Percentiles rank a stretch among this genome's conserved stretches.
phyloP scores from a whole-genome alignment of 73 alveolate genomes.

The Paramecium primaurelia region DNA sequence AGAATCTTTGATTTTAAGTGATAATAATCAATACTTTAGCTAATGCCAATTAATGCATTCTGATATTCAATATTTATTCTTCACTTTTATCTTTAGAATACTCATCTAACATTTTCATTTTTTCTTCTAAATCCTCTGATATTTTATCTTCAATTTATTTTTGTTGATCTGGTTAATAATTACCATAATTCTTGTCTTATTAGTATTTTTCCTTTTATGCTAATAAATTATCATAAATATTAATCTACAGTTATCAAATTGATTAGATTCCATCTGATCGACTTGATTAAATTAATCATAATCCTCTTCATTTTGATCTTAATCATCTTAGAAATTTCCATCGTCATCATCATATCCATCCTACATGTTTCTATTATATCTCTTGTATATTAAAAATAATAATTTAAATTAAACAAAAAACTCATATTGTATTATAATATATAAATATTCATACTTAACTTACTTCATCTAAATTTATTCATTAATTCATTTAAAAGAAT shows the following conservation, averaged over 20 bases:
- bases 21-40: slow-evolving; percentile 59
- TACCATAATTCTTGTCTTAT: neutral
- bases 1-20: slow-evolving; percentile 32
- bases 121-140: slow-evolving; percentile 84
- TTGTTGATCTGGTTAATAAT: slow-evolving; percentile 18
- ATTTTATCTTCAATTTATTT: slow-evolving; percentile 74
- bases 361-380: neutral
- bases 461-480: neutral
- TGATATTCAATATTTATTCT: slow-evolving; percentile 73
- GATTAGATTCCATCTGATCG: neutral
- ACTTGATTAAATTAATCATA: slow-evolving; percentile 38
- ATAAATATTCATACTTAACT: neutral
- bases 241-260: slow-evolving; percentile 10
- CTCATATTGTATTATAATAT: neutral
- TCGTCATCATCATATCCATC: slow-evolving; percentile 37
- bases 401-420: neutral
- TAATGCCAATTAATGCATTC: slow-evolving; percentile 84
- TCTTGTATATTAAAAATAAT: neutral
- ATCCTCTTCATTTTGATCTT: slow-evolving; percentile 27
- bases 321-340: slow-evolving; percentile 8
- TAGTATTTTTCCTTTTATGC: neutral
- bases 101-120: slow-evolving; percentile 73
- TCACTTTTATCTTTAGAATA: slow-evolving; percentile 64
- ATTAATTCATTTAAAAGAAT: neutral
- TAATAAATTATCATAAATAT: neutral